Base-by-base conservation (phyloP, 169 alveolate species). In the Babesia sp. region DNA sequence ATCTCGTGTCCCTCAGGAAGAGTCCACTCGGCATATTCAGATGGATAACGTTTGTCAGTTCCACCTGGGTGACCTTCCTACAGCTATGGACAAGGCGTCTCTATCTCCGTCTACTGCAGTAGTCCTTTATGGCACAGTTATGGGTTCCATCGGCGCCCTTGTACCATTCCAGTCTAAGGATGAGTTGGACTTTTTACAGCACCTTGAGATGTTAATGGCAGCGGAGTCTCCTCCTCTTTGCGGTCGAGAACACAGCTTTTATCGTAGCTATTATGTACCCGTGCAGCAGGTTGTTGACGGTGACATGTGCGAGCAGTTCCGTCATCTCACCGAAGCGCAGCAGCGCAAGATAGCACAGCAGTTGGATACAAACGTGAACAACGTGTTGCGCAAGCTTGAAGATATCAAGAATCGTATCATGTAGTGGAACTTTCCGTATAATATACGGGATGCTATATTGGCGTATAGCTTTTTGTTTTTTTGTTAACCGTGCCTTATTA, bases 61-160 rank as follows among this genome's bases (percentile, higher is more conserved):
- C 85, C 98, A 96, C 90, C 91, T 94, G 34, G 99, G 99, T n/a
- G 99, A 98, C 74, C 90, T 95, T 11, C 95, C 96, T 0, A 97
- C 99, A 11, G 93, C 98, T 39, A 70, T 97, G 24, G 93, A 93
- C 76, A 97, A 96, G 71, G 92, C 94, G 31, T 85, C 97, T 16
- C 89, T 94, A 14, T 94, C 96, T 22, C 72, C 61, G 12, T 59
- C 68, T 12, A 82, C 96, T 24, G 99, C 97, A 59, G 88, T 94
- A 20, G 90, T 98, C 51, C 79, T 97, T 20, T 96, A 94, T 81
- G 96, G 97, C 28, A 97, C 99, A 16, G 83, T 98, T 20, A 93
- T 94, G 94, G 99, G 99, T 20, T 71, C 97, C 6, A 88, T 98
- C 37, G 99, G 98, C 3, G 98, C 98, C 26, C 76, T 97, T 39